Percentiles rank a stretch among this genome's conserved stretches.
These are phyloP conservation scores for Suhomyces maxii DNA, from an alignment of 1,139 yeast genomes.

Conservation along the genomic window DNA sequence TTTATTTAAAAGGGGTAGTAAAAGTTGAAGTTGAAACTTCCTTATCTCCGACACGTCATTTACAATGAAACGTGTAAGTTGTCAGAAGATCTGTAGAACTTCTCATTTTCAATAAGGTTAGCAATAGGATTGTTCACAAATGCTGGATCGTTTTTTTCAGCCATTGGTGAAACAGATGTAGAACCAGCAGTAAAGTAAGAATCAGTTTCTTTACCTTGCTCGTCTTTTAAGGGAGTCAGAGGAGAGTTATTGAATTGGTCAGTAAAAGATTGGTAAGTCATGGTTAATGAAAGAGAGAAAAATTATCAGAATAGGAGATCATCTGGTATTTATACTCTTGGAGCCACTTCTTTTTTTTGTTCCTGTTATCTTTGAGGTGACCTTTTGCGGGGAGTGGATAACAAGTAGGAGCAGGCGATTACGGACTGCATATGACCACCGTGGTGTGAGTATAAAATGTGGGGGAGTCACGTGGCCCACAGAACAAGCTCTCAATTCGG, in stretches of 20 bases:
- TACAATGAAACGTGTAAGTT: constrained; percentile 34
- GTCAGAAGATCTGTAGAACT: constrained; percentile 29
- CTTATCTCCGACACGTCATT: background rate
- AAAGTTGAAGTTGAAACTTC: no score
- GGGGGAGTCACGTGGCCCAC: background rate
- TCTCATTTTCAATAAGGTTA: constrained; percentile 23
- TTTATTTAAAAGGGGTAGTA: no score
- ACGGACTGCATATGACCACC: background rate
- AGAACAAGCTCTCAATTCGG: no score
- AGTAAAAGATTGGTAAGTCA: constrained; percentile 18
- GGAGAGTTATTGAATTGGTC: constrained; percentile 20
- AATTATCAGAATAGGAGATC: background rate
- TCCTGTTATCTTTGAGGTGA: background rate
- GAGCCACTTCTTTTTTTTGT: background rate
- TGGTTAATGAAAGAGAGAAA: background rate
- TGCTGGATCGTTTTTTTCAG: constrained; percentile 8
- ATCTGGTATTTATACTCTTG: background rate
- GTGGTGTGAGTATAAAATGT: background rate
- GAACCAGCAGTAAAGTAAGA: constrained; percentile 13
- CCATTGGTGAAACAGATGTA: constrained; percentile 10
- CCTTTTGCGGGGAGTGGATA: background rate
- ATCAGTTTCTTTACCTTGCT: constrained; percentile 6
- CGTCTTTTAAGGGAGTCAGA: constrained; percentile 17
- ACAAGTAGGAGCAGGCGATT: background rate
- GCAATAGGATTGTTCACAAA: constrained; percentile 15